Conservation (phyloP, 2,329 filamentous ascomycete species). For the Colletotrichum simmondsii region DNA sequence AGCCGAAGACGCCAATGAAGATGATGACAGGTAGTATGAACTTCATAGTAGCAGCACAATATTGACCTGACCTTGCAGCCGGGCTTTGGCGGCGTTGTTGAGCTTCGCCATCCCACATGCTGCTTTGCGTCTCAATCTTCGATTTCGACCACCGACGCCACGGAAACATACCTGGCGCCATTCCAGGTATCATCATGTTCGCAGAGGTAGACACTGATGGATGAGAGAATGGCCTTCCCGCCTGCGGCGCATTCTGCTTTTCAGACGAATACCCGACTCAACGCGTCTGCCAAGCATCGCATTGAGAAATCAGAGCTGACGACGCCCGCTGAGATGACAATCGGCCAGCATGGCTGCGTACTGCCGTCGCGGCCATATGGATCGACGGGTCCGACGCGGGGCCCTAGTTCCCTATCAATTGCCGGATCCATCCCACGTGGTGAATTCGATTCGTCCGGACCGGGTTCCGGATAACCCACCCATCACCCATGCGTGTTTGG, state of each 20-base stretch:
- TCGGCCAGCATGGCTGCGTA: not conserved
- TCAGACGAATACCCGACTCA: not conserved
- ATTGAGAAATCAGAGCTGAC: not conserved
- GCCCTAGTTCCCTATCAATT: constrained; percentile 14
- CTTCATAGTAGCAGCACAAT: not conserved
- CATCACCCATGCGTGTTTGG: too few species aligned
- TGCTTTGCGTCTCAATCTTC: not conserved
- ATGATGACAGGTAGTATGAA: not conserved
- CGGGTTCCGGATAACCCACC: not conserved
- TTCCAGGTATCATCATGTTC: not conserved
- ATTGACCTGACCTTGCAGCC: not conserved
- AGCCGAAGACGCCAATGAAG: not conserved
- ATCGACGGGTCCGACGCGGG: not conserved
- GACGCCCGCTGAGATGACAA: not conserved
- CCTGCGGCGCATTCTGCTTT: not conserved
- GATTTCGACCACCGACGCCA: not conserved
- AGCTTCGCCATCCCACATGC: not conserved
- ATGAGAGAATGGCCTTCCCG: not conserved
- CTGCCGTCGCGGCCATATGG: not conserved
- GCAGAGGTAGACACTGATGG: not conserved
- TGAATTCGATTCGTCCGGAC: constrained; percentile 24
- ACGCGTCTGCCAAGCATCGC: not conserved
- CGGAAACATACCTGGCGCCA: not conserved
- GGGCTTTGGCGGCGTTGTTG: not conserved
- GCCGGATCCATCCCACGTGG: constrained; percentile 26